Evolutionary conservation across 208 protist genomes (phyloP), one percentile per base, ranked within the genome.

Genomic region (Leishmania arabica): DNA sequence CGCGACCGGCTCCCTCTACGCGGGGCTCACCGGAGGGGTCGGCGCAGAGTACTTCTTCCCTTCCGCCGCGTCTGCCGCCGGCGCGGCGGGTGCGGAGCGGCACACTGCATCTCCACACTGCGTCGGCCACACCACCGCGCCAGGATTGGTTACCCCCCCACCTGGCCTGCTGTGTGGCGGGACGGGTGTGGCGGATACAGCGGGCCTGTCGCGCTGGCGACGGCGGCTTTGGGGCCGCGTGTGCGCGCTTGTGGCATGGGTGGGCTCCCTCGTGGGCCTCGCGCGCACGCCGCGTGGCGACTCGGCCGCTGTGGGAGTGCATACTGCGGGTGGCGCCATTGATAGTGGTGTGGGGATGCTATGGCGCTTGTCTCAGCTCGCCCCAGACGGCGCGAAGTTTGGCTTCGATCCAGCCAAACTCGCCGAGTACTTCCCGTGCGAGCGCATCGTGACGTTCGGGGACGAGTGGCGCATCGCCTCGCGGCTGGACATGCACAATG

Each of bases 401-500:
- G 53, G 24, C 5, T 70, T 72, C 56, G 79, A 77, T 31, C 51
- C 24, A 9, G 79, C 74, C 19, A 49, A 49, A 31, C 79, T 82
- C 49, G 78, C 73, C 42, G 53, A 51, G 27, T 54, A 42, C 37
- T 84, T 81, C 53, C 84, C 72, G 24, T 69, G 75, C 31, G 78
- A 83, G 60, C 73, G 76, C 31, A 74, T 85, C 40, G 81, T 91
- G 31, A 81, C 78, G 47, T 92, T 90, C 56, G 87, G 80, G 51
- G 66, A 54, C 6, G 84, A 82, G 71, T 86, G 74, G 71, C 66
- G 81, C 27, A 34, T 77, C 49, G 84, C 47, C 34, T 78, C 76
- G 4, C 84, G 83, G 51, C 82, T 95, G 21, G 79, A 89, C 66
- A 71, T 86, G 69, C 65, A 91, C 34, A 92, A 91, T 65, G 89